phyloP scores from a whole-genome alignment of 176 grass and related monocot genomes.

The Alopecurus myosuroides region DNA sequence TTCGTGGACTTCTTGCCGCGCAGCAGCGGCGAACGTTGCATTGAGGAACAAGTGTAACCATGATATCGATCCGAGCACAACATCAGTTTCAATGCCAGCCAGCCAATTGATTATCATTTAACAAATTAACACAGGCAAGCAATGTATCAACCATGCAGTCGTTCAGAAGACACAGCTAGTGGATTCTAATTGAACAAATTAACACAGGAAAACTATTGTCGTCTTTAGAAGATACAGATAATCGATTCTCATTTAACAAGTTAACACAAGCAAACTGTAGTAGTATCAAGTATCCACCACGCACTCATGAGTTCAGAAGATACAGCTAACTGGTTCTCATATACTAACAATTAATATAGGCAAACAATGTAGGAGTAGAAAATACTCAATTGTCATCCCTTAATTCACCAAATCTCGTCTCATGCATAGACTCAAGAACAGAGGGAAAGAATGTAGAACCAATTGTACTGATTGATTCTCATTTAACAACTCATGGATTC shows the following conservation, averaged over 20 bases:
- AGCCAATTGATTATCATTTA: not conserved
- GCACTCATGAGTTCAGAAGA: not conserved
- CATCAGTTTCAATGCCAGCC: not conserved
- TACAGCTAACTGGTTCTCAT: not conserved
- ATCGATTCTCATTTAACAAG: not conserved
- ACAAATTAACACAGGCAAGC: not conserved
- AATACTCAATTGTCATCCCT: not conserved
- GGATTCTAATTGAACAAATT: no score
- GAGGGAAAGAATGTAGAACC: no score
- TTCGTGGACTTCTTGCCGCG: not conserved
- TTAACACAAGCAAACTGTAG: not conserved
- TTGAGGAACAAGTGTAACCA: not conserved
- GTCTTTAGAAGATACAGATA: not conserved
- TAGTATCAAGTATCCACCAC: not conserved
- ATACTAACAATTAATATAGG: not conserved
- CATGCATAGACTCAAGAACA: no score
- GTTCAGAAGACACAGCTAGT: no score
- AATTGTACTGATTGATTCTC: not conserved
- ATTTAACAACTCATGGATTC: not conserved
- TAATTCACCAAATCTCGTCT: not conserved
- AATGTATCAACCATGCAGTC: not conserved
- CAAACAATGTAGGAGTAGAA: not conserved
- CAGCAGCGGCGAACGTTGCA: not conserved
- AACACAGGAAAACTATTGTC: not conserved
- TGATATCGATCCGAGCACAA: no score